Conservation (phyloP, 2,329 filamentous ascomycete species). For the Penicillium concentricum region DNA sequence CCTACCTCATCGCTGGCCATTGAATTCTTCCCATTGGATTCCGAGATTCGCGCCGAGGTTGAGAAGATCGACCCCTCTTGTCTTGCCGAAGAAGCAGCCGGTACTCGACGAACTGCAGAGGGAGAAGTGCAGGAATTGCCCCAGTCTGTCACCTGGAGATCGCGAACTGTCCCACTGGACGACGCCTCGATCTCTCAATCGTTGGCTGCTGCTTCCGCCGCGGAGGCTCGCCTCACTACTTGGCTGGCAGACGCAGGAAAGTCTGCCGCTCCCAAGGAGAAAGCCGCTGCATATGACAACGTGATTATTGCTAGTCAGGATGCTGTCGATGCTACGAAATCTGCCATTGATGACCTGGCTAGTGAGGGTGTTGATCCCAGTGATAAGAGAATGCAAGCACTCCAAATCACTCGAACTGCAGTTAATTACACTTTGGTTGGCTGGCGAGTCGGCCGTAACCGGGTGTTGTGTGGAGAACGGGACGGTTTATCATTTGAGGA, state of each 20-base stretch:
- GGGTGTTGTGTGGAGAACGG: slow-evolving; percentile 77
- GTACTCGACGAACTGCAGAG: slow-evolving; percentile 48
- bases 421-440: slow-evolving; percentile 93
- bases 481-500: slow-evolving; percentile 67
- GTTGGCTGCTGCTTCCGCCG: slow-evolving; percentile 65
- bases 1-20: slow-evolving; percentile 76
- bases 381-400: slow-evolving; percentile 82
- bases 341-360: slow-evolving; percentile 84
- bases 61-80: slow-evolving; percentile 68
- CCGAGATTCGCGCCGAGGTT: slow-evolving; percentile 63
- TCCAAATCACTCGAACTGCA: slow-evolving; percentile 88
- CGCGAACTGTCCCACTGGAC: slow-evolving; percentile 80
- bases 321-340: slow-evolving; percentile 87
- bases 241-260: slow-evolving; percentile 47
- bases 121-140: slow-evolving; percentile 56
- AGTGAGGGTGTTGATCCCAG: slow-evolving; percentile 80
- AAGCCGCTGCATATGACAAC: slow-evolving; percentile 84
- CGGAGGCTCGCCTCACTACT: slow-evolving; percentile 52
- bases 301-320: slow-evolving; percentile 90
- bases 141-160: slow-evolving; percentile 80
- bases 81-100: slow-evolving; percentile 59
- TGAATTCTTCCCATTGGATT: slow-evolving; percentile 69
- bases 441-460: slow-evolving; percentile 91
- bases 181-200: slow-evolving; percentile 89
- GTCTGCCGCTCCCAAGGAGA: slow-evolving; percentile 54